These are phyloP conservation scores for Gyromitra esculenta DNA, from an alignment of 2,329 filamentous ascomycete species.

Conservation along the genomic window DNA sequence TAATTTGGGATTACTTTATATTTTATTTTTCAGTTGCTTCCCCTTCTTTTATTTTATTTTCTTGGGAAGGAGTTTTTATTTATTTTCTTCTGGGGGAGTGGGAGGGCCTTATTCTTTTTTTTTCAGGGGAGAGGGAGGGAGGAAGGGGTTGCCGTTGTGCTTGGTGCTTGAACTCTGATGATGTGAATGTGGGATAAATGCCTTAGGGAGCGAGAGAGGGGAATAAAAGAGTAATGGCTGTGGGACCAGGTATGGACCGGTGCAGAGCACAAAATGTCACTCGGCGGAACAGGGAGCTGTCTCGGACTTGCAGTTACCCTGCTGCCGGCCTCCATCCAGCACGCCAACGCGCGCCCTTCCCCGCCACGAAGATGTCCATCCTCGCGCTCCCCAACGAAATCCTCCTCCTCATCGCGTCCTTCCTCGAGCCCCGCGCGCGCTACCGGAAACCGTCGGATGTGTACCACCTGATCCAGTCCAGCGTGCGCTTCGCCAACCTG, in stretches of 20 bases:
- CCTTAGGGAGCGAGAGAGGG: not conserved
- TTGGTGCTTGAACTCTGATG: constrained; percentile 1
- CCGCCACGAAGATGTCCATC: not conserved
- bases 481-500: constrained; percentile 11
- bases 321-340: not conserved
- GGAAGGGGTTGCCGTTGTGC: not conserved
- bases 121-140: not conserved
- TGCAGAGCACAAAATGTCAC: not conserved
- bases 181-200: not conserved
- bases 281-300: not conserved
- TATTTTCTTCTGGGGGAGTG: not conserved
- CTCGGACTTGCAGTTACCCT: not conserved
- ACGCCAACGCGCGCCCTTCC: not conserved
- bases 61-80: not conserved
- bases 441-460: constrained; percentile 10
- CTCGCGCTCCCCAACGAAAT: constrained; percentile 18
- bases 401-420: not conserved
- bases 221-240: constrained; percentile 8
- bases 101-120: not conserved
- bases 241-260: not conserved
- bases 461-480: constrained; percentile 10
- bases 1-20: not conserved
- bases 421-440: constrained; percentile 15
- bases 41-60: not conserved
- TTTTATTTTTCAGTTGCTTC: not conserved